A percentile compares a stretch with the other conserved stretches of the same genome.
These are phyloP conservation scores for Ajuga chamaepitys DNA, from an alignment of 257 asterid genomes.

Conservation along the genomic window DNA sequence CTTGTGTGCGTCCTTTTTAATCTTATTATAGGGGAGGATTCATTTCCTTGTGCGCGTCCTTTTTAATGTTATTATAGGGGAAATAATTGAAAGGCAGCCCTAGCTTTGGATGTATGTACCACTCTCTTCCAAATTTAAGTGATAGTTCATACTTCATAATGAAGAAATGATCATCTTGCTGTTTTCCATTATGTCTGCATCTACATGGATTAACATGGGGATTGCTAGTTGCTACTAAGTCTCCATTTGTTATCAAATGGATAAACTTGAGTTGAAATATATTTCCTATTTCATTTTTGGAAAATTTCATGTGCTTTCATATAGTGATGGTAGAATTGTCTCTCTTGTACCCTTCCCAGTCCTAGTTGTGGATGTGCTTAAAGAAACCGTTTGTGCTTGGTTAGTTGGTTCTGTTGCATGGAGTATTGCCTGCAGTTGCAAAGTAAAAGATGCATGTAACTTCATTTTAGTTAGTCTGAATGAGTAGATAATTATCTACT, in stretches of 20 bases:
- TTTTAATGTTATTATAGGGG: neutral
- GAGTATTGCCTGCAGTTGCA: neutral
- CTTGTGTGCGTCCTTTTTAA: neutral
- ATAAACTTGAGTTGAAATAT: neutral
- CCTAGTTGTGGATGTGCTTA: neutral
- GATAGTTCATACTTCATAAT: neutral
- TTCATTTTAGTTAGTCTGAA: neutral
- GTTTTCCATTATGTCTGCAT: neutral
- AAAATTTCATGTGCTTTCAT: neutral
- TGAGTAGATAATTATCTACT: neutral
- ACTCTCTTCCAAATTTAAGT: neutral
- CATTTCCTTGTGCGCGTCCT: neutral
- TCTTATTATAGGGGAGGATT: neutral
- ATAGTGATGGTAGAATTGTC: neutral
- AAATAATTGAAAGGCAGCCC: neutral
- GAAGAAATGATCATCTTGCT: neutral
- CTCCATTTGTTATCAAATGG: neutral
- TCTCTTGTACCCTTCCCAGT: neutral
- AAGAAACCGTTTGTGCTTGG: neutral
- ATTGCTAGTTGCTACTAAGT: neutral
- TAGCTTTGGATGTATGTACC: neutral
- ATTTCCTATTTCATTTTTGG: neutral
- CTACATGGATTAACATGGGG: neutral
- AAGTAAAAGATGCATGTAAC: neutral
- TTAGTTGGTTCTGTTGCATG: neutral